Base-by-base conservation (phyloP, 345 rosid genomes). In the Cardiospermum halicacabum region DNA sequence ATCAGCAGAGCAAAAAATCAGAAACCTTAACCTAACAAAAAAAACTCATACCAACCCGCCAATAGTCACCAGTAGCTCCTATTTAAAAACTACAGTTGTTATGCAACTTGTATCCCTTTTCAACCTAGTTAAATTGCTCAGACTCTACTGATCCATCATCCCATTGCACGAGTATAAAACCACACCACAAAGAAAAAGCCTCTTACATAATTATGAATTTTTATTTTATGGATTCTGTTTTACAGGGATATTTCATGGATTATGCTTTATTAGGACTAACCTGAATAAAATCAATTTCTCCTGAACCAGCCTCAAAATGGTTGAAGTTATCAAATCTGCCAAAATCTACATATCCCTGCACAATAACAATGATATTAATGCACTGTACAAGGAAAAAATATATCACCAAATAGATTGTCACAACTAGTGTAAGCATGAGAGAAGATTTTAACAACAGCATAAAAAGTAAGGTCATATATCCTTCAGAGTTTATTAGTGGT, bases 331-430 rank as follows among this genome's bases (percentile, higher is more conserved):
- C 85, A 75, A 80, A 94, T 69, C 82, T 60, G 34, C 96, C 97
- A 76, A 84, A 94, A 76, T 78, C 86, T 62, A 91, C 78, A 79
- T 88, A 94, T 59, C 99, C 97, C 97, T 94, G 91, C 79, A 83
- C 28, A 70, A 39, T 54, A 13, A 58, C 32, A 53, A 30, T 45
- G 57, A 56, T 16, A 15, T 32, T 25, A 28, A 47, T 51, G 36
- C 13, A 24, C 21, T 18, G 30, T 43, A 24, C 10, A 53, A 31
- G 43, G 39, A 54, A 11, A 40, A 25, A 37, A n/a, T 3, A 47
- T 5, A 39, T 65, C 60, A 54, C 15, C 51, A 18, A 36, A 65
- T 25, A 39, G 30, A 22, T n/a, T n/a, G n/a, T 47, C 21, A 55
- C 42, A 43, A 22, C 21, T 10, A 18, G 39, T n/a, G 53, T 40